phyloP scores from a whole-genome alignment of 345 rosid species.

The Citrus sp. region DNA sequence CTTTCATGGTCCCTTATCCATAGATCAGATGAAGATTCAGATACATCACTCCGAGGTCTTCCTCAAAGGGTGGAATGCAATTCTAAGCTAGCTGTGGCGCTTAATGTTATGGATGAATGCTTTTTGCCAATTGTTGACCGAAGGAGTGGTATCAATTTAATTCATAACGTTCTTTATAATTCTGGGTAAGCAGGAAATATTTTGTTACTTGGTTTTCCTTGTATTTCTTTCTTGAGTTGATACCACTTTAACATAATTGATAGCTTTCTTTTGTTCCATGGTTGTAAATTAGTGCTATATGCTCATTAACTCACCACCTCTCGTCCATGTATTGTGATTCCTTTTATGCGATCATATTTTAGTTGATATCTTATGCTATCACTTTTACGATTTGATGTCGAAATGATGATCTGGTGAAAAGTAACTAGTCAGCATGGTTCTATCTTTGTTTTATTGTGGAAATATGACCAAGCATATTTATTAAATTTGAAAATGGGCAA shows the following conservation, averaged over 20 bases:
- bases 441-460: not conserved
- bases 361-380: not conserved
- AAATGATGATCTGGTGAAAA: not conserved
- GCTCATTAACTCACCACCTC: not conserved
- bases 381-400: not conserved
- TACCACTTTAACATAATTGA: not conserved
- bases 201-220: not conserved
- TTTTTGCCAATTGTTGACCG: constrained; percentile 78
- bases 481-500: not conserved
- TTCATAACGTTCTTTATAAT: constrained; percentile 74
- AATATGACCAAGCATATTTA: not conserved
- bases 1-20: constrained; percentile 79
- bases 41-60: constrained; percentile 39
- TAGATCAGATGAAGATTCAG: constrained; percentile 54
- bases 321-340: not conserved
- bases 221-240: not conserved
- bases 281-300: not conserved
- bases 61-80: constrained; percentile 63
- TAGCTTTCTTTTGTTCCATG: not conserved
- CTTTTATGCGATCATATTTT: not conserved
- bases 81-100: constrained; percentile 77
- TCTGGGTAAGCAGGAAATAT: constrained; percentile 53
- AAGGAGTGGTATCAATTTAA: constrained; percentile 76
- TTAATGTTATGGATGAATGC: constrained; percentile 86
- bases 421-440: not conserved